Base-by-base conservation (phyloP, 257 asterid species). In the Solanum peruvianum region DNA sequence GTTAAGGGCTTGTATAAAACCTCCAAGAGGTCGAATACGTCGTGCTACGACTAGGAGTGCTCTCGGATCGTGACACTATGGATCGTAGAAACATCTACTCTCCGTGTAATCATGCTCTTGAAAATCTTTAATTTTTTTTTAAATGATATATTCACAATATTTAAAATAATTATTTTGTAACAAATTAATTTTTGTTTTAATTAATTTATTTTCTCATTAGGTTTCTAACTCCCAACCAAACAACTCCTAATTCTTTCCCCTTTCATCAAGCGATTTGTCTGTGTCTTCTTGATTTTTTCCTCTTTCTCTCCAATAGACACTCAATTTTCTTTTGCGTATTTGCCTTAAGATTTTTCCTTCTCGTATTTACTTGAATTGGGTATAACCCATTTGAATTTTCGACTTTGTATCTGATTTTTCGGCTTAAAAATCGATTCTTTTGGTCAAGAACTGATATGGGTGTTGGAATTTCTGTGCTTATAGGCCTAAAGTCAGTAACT, bases 401-500 rank as follows among this genome's bases (percentile, higher is more conserved):
- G 14, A 78, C 39, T 33, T 77, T 44, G 20, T 11, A 37, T 37
- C 39, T 37, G 0, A 37, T 37, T 37, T 37, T 31, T 69, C 8
- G 23, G 39, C 41, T 27, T 7, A 27, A 15, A 15, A 45, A 78
- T 78, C 25, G 5, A 80, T 11, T 45, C 27, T 47, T 27, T 77
- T 42, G 21, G 37, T 70, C 62, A 35, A 42, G 83, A 41, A 49
- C 58, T 70, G 56, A 35, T 87, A 91, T 97, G 98, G 98, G 95
- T 71, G 90, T 94, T 87, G 98, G 98, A 82, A 89, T 94, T 85
- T 95, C 98, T 35, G 81, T 91, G 20, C 94, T 95, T 77, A 89
- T 97, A 91, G 94, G 93, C 84, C 42, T 95, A 89, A 95, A 97
- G 89, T 92, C 94, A 21, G 92, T 92, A 89, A 47, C 93, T 88